phyloP scores from a whole-genome alignment of 192 early-diverging fungal genomes.

The Mortierella hygrophila region DNA sequence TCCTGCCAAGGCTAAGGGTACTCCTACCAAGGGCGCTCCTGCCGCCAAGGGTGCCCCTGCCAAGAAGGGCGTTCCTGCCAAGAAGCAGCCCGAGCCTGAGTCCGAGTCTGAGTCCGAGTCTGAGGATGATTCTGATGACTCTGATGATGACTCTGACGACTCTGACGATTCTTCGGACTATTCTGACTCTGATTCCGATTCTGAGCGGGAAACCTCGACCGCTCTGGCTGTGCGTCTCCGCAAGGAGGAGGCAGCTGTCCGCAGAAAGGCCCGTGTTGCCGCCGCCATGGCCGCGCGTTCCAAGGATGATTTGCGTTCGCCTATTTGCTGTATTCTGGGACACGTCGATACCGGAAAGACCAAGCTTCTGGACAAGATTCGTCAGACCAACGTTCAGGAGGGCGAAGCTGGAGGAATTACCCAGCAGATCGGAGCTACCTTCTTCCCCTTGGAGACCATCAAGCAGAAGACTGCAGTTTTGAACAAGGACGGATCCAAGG shows the following conservation, averaged over 20 bases:
- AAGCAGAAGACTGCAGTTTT: constrained; percentile 90
- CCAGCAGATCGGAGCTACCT: constrained; percentile 99
- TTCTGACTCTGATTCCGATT: constrained; percentile 66
- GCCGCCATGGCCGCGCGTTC: constrained; percentile 87
- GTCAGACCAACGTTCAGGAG: constrained; percentile 99
- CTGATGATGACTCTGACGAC: constrained; percentile 62
- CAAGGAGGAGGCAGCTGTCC: constrained; percentile 85
- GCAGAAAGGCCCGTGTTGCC: constrained; percentile 77
- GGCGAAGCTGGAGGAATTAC: constrained; percentile 99
- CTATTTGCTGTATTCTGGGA: constrained; percentile 98
- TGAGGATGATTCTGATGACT: constrained; percentile 39
- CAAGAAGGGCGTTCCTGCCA: constrained; percentile 54
- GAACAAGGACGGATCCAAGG: constrained; percentile 62
- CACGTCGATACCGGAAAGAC: constrained; percentile 98
- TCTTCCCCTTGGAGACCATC: constrained; percentile 97
- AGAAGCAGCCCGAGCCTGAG: constrained; percentile 38
- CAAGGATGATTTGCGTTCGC: constrained; percentile 93
- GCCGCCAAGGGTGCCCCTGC: constrained; percentile 39
- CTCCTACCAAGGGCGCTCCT: constrained; percentile 39
- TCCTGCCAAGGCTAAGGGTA: constrained; percentile 36
- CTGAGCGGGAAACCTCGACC: constrained; percentile 73
- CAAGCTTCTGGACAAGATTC: constrained; percentile 98
- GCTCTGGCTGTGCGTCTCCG: constrained; percentile 72
- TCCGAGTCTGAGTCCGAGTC: constrained; percentile 10
- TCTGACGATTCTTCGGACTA: constrained; percentile 60